Evolutionary conservation across 2,329 filamentous ascomycete genomes (phyloP), one percentile per base, ranked within the genome.

Genomic region (Microsporum ferrugineum): DNA sequence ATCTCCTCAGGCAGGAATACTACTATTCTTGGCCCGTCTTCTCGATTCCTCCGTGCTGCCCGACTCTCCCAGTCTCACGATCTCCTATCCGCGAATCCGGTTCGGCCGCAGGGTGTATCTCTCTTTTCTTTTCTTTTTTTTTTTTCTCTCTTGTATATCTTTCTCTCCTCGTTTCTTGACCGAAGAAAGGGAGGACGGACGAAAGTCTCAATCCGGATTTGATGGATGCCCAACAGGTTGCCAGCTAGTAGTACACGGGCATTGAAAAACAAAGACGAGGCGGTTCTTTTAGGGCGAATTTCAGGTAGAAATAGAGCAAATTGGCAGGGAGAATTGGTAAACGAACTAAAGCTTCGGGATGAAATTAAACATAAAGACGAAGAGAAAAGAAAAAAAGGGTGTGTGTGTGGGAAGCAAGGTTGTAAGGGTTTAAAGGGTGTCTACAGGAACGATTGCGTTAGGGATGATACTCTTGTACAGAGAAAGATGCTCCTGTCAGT

Each of bases 1-100:
- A 64, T 7, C 31, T 45, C 17, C 43, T 62, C 43, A 57, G 47
- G 56, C 57, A 55, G 51, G 36, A 47, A 63, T 61, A 41, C 51
- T 53, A 45, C n/a, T 56, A 41, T 43, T 29, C 38, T 60, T 62
- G 62, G 62, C 59, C 64, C 53, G 43, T 51, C 41, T 31, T 39
- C 34, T 59, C 38, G 31, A 45, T 41, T 33, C 55, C 14, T 27
- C 49, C 49, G 43, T 58, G 60, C 59, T 57, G 67, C 65, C 65
- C 63, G 65, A 62, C 59, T 56, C 57, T 66, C 63, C 65, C 65
- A 63, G 63, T 62, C 61, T 63, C 65, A 62, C 61, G 64, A 60
- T 60, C 60, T 45, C 61, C 49, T 59, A 57, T 59, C 60, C 62
- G 65, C 55, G 62, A 63, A 63, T 33, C 55, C 55, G 31, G 14